A percentile compares a stretch with the other conserved stretches of the same genome.
phyloP scores from a whole-genome alignment of 2,329 filamentous ascomycete species.

The Fusarium annulatum region DNA sequence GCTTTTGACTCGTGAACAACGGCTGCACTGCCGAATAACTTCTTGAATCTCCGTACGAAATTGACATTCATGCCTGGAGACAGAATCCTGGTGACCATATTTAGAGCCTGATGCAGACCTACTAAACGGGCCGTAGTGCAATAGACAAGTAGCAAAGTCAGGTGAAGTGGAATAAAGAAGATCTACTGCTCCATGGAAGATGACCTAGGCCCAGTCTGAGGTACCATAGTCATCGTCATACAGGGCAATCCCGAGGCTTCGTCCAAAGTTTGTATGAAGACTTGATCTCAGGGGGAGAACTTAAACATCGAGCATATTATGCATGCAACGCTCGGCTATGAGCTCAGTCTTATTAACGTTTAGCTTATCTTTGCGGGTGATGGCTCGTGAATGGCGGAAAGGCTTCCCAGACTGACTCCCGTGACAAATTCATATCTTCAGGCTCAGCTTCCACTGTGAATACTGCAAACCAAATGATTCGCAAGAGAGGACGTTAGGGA shows the following conservation, averaged over 20 bases:
- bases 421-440: too few species aligned
- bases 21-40: too few species aligned
- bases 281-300: not conserved
- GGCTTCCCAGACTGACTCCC: not conserved
- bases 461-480: not conserved
- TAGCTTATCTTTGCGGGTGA: accelerated
- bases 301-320: too few species aligned
- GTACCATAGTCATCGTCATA: too few species aligned
- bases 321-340: accelerated
- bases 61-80: not conserved
- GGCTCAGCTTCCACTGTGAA: not conserved
- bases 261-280: accelerated
- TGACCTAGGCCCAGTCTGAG: not conserved
- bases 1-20: not conserved
- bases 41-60: not conserved
- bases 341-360: not conserved
- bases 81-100: too few species aligned
- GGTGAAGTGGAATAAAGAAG: not conserved
- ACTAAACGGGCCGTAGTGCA: accelerated
- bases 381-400: not conserved
- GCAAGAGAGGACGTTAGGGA: accelerated
- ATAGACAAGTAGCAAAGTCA: too few species aligned
- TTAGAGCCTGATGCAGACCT: not conserved
- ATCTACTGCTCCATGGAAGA: too few species aligned
- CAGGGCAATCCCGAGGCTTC: not conserved